A percentile compares a stretch with the other conserved stretches of the same genome.
Conservation (phyloP, 2,329 filamentous ascomycete species). For the Drechslerella dactyloides region DNA sequence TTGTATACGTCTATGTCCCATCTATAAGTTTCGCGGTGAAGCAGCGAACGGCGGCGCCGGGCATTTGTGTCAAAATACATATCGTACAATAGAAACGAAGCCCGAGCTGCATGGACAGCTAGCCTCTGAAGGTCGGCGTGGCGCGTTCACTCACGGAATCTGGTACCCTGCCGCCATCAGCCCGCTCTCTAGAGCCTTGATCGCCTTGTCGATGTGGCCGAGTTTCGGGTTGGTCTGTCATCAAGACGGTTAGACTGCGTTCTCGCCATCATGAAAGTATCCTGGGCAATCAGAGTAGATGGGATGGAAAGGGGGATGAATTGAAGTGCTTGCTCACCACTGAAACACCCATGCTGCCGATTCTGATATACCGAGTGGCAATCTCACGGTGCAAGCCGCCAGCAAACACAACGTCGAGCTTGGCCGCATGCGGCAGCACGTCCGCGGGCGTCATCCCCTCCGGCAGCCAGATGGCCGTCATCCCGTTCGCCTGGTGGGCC, state of each 20-base stretch:
- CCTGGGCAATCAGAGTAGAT: slow-evolving; percentile 1
- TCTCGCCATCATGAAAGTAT: slow-evolving; percentile 23
- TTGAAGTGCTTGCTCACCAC: slow-evolving; percentile 64
- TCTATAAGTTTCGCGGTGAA: too few relatives aligned
- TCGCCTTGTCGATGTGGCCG: slow-evolving; percentile 81
- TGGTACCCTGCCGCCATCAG: slow-evolving; percentile 75
- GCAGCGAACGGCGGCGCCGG: too few relatives aligned
- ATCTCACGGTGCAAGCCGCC: slow-evolving; percentile 96
- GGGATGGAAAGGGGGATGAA: slow-evolving; percentile 2
- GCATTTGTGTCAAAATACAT: slow-evolving; percentile 8
- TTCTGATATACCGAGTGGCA: slow-evolving; percentile 88
- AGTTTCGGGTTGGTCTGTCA: slow-evolving; percentile 76
- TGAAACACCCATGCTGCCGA: slow-evolving; percentile 97
- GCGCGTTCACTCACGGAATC: slow-evolving; percentile 55
- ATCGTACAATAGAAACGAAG: slow-evolving; percentile 12
- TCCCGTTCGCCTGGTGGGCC: slow-evolving; percentile 92
- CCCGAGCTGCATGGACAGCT: neutral
- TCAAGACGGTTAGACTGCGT: too few relatives aligned
- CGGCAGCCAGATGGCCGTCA: slow-evolving; percentile 96
- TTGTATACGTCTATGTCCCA: too few relatives aligned
- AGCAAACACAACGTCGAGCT: slow-evolving; percentile 90
- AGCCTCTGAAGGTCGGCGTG: neutral
- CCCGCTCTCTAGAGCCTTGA: slow-evolving; percentile 76
- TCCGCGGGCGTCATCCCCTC: slow-evolving; percentile 81
- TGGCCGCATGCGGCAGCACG: slow-evolving; percentile 80